Evolutionary conservation across 1,284 basidiomycete species (phyloP).

Genomic region (Sporisorium iseilematis-ciliati): DNA sequence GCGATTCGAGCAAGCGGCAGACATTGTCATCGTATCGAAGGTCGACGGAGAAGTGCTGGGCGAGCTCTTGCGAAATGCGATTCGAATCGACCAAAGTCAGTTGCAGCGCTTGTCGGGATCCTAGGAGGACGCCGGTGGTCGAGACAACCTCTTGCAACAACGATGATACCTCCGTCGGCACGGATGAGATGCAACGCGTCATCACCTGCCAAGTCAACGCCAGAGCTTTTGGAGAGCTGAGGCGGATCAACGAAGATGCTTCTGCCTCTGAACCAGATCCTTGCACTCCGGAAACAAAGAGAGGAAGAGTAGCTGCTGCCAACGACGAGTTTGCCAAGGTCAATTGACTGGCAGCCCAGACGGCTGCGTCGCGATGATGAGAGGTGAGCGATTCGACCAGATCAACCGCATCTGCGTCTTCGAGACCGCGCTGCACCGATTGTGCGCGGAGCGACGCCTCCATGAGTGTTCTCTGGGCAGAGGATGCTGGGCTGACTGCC

Average conservation of each 20-base stretch:
- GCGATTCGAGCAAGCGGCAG: conserved; percentile 14
- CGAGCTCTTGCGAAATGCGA: conserved; percentile 22
- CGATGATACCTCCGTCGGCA: conserved; percentile 1
- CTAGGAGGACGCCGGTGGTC: conserved; percentile 2
- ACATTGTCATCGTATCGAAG: conserved; percentile 48
- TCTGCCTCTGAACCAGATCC: conserved; percentile 15
- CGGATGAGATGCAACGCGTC: conserved; percentile 8
- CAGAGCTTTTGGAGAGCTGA: conserved; percentile 26
- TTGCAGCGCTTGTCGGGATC: conserved; percentile 6
- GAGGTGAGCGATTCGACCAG: background rate
- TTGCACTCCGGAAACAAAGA: conserved; percentile 16
- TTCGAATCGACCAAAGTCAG: conserved; percentile 9
- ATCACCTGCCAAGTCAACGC: conserved; percentile 16
- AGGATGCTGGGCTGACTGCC: background rate
- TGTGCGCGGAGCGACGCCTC: conserved; percentile 27
- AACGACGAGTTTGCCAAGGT: conserved; percentile 28
- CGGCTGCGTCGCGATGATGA: conserved; percentile 13
- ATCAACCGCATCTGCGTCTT: no score
- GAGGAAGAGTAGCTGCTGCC: conserved; percentile 24
- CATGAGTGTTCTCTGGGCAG: conserved; percentile 35
- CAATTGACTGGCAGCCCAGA: conserved; percentile 33
- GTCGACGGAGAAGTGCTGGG: conserved; percentile 24
- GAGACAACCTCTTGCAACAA: conserved; percentile 29
- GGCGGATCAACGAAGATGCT: conserved; percentile 25
- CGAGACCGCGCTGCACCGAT: conserved; percentile 25